These are phyloP conservation scores for Lodderomyces theae DNA, from an alignment of 1,139 yeast species.

Conservation along the genomic window DNA sequence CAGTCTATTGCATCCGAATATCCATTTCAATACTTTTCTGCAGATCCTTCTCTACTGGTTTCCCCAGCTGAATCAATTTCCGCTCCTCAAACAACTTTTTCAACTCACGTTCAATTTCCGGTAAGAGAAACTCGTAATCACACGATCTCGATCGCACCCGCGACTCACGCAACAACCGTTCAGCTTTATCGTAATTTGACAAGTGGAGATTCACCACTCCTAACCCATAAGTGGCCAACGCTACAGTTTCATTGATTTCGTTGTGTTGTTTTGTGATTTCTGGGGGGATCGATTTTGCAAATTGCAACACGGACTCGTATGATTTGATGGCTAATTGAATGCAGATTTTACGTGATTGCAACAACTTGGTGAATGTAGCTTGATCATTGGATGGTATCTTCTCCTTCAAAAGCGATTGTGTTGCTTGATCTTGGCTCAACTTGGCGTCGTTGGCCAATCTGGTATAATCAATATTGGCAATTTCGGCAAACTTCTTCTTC, in stretches of 20 bases:
- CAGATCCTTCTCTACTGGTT: constrained; percentile 8
- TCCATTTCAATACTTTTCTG: constrained; percentile 18
- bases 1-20: constrained; percentile 17
- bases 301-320: constrained; percentile 54
- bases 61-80: constrained; percentile 9
- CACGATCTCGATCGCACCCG: constrained; percentile 68
- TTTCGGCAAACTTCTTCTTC: constrained; percentile 22
- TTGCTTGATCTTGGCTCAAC: constrained; percentile 7
- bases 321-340: constrained; percentile 42
- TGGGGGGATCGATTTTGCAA: constrained; percentile 50
- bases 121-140: constrained; percentile 60
- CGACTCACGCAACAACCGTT: constrained; percentile 63
- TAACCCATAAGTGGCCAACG: constrained; percentile 78
- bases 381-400: constrained; percentile 15
- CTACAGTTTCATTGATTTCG: constrained; percentile 56
- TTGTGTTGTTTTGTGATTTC: constrained; percentile 20
- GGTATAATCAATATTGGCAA: constrained; percentile 24
- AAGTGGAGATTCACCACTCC: constrained; percentile 73
- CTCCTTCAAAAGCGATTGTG: constrained; percentile 7
- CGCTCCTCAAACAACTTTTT: constrained; percentile 44
- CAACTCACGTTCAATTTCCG: constrained; percentile 66
- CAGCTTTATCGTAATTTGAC: constrained; percentile 56
- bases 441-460: constrained; percentile 16
- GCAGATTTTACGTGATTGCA: constrained; percentile 37
- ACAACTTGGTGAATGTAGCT: constrained; percentile 12